Percentiles rank a stretch among this genome's conserved stretches.
These are phyloP conservation scores for Phytomonas serpens DNA, from an alignment of 208 protist genomes.

Conservation along the genomic window DNA sequence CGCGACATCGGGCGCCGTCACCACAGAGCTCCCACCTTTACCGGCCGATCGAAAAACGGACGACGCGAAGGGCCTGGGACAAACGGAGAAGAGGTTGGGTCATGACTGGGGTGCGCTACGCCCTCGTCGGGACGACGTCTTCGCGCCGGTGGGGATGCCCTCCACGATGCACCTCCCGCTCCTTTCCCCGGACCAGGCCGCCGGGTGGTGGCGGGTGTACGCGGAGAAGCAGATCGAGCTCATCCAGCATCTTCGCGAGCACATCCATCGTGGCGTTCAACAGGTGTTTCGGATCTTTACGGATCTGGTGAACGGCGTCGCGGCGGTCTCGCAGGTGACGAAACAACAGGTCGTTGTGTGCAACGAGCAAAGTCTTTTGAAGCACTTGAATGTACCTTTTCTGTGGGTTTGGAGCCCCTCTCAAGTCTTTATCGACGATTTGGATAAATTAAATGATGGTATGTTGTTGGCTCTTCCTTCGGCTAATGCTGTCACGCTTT, in stretches of 20 bases:
- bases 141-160: constrained; percentile 33
- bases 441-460: constrained; percentile 50
- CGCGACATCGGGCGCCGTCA: background rate
- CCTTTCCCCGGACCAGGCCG: constrained; percentile 30
- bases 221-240: constrained; percentile 51
- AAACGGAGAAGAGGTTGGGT: no score
- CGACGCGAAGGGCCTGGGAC: background rate
- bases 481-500: constrained; percentile 39
- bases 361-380: constrained; percentile 32
- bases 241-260: constrained; percentile 27
- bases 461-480: constrained; percentile 54
- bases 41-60: background rate
- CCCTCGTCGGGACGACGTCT: constrained; percentile 15
- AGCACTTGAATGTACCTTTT: constrained; percentile 34
- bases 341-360: constrained; percentile 35
- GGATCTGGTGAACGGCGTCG: constrained; percentile 53
- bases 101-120: background rate
- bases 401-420: constrained; percentile 58
- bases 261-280: constrained; percentile 31
- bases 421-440: constrained; percentile 64
- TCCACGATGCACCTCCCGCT: constrained; percentile 22
- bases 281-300: constrained; percentile 39
- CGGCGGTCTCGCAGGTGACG: constrained; percentile 48
- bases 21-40: background rate
- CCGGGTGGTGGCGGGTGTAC: constrained; percentile 52